Evolutionary conservation across 257 asterid genomes (phyloP).

Genomic region (Haberlea rhodopensis): DNA sequence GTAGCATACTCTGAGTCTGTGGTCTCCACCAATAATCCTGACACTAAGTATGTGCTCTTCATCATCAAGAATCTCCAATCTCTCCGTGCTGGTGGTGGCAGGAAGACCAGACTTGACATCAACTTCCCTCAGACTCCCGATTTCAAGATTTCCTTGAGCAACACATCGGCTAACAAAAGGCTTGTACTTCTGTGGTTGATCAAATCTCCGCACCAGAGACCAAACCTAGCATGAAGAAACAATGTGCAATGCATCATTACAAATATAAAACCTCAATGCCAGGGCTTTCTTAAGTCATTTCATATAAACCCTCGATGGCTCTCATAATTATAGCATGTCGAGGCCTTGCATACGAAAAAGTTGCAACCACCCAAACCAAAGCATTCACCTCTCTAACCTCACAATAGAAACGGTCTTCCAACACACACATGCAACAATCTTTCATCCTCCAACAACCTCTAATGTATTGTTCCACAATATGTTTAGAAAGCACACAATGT

Average conservation of each 20-base stretch:
- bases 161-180: conserved; percentile 75
- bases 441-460: conserved; percentile 17
- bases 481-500: background rate
- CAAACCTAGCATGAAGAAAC: conserved; percentile 54
- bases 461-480: background rate
- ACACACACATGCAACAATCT: conserved; percentile 1
- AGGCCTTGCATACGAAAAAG: background rate
- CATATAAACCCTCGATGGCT: background rate
- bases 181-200: conserved; percentile 81
- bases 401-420: conserved; percentile 15
- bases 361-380: background rate
- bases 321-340: background rate
- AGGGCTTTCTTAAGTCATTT: background rate
- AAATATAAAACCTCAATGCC: background rate
- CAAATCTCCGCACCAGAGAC: conserved; percentile 81
- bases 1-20: conserved; percentile 59
- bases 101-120: conserved; percentile 85
- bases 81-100: conserved; percentile 85
- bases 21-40: conserved; percentile 79
- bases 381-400: background rate
- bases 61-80: conserved; percentile 79
- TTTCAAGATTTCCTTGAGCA: conserved; percentile 62
- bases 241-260: conserved; percentile 11
- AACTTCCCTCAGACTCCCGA: conserved; percentile 77
- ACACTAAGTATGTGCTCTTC: conserved; percentile 67